Conservation (phyloP, 208 protist species). For the Acanthamoeba healyi region DNA sequence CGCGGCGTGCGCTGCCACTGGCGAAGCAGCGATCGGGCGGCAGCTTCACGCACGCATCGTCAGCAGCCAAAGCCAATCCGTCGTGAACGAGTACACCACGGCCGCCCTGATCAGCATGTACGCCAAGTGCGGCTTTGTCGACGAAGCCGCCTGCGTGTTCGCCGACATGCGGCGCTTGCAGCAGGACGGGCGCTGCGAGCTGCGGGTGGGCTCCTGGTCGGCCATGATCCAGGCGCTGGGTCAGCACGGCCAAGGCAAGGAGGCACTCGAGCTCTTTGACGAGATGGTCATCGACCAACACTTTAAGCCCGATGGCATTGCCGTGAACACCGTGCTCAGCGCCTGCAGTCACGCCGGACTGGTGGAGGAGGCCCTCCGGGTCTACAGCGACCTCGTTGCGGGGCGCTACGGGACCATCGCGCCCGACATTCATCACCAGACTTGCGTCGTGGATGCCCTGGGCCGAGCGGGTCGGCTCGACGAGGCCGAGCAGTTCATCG, state of each 20-base stretch:
- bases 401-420: neutral
- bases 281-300: conserved; percentile 29
- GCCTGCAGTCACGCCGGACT: conserved; percentile 72
- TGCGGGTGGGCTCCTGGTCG: neutral
- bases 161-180: neutral
- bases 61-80: neutral
- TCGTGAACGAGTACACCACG: neutral
- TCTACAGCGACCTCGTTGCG: conserved; percentile 32
- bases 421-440: neutral
- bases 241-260: conserved; percentile 23
- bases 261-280: conserved; percentile 54
- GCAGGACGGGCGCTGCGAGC: neutral
- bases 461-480: conserved; percentile 69
- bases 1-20: conserved; percentile 31
- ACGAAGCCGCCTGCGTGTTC: conserved; percentile 26
- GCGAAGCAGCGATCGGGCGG: neutral
- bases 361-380: conserved; percentile 25
- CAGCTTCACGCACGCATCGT: conserved; percentile 5
- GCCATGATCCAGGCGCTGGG: conserved; percentile 37
- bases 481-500: conserved; percentile 68
- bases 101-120: conserved; percentile 51
- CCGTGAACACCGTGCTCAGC: conserved; percentile 56
- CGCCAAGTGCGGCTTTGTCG: conserved; percentile 39
- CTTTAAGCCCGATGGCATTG: conserved; percentile 22
- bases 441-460: conserved; percentile 65